Evolutionary conservation across 148 eudicot genomes (phyloP).

Genomic region (Polygonum aviculare): DNA sequence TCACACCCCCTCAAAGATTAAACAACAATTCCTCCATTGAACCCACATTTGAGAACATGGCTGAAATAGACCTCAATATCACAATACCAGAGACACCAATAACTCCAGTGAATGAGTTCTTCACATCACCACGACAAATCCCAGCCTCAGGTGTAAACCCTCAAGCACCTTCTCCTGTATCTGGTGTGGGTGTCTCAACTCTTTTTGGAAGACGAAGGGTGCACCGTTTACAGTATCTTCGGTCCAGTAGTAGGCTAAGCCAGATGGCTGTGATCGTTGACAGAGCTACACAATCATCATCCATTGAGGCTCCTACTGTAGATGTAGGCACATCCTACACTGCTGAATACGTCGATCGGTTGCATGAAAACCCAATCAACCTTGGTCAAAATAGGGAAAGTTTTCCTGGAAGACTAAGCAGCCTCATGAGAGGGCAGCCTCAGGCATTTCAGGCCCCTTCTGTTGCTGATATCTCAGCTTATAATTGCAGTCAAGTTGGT

Average conservation of each 20-base stretch:
- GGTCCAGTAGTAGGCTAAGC: conserved; percentile 22
- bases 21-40: background rate
- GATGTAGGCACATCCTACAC: conserved; percentile 4
- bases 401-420: conserved; percentile 21
- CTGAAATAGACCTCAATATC: conserved; percentile 11
- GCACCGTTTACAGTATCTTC: conserved; percentile 33
- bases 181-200: conserved; percentile 51
- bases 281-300: conserved; percentile 8
- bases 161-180: conserved; percentile 30
- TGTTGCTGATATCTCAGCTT: conserved; percentile 22
- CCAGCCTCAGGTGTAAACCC: conserved; percentile 29
- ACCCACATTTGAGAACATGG: conserved; percentile 3
- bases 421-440: conserved; percentile 21
- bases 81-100: conserved; percentile 1
- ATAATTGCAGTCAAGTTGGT: conserved; percentile 5
- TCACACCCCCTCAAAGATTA: background rate
- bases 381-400: conserved; percentile 20
- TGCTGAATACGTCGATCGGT: conserved; percentile 20
- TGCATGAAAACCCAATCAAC: conserved; percentile 17
- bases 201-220: conserved; percentile 61
- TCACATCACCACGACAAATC: conserved; percentile 33
- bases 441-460: conserved; percentile 25
- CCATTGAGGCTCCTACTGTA: background rate
- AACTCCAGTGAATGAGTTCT: conserved; percentile 2
- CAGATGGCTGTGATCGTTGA: conserved; percentile 13